A percentile compares a stretch with the other conserved stretches of the same genome.
Conservation (phyloP, 805 yeast species). For the Wickerhamomyces tratensis region DNA sequence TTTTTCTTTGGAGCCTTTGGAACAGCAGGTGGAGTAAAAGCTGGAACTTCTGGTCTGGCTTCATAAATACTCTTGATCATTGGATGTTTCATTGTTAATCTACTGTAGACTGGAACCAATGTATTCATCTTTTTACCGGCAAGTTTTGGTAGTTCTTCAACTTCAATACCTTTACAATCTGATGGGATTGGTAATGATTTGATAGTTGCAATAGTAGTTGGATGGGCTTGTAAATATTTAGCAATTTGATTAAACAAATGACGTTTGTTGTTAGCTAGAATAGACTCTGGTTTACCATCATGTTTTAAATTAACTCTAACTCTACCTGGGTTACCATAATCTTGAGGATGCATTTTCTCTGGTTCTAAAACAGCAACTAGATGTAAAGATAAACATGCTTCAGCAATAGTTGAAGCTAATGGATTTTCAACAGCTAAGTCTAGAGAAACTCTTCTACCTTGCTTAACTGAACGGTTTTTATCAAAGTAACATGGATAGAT, state of each 20-base stretch:
- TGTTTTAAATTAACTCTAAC: slow-evolving; percentile 65
- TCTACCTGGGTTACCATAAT: slow-evolving; percentile 96
- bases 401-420: slow-evolving; percentile 70
- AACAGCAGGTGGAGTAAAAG: slow-evolving; percentile 19
- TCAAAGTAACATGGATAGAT: slow-evolving; percentile 94
- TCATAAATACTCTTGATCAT: slow-evolving; percentile 64
- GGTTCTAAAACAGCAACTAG: slow-evolving; percentile 48
- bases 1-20: slow-evolving; percentile 40
- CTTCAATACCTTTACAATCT: slow-evolving; percentile 45
- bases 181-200: slow-evolving; percentile 58
- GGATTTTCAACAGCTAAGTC: slow-evolving; percentile 80
- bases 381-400: slow-evolving; percentile 42
- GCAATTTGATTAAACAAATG: slow-evolving; percentile 53
- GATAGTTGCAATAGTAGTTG: slow-evolving; percentile 58
- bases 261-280: slow-evolving; percentile 44
- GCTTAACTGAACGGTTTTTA: slow-evolving; percentile 54
- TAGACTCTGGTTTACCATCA: slow-evolving; percentile 30
- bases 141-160: slow-evolving; percentile 64
- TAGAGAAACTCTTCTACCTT: slow-evolving; percentile 75
- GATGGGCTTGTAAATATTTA: slow-evolving; percentile 51
- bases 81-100: slow-evolving; percentile 75
- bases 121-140: slow-evolving; percentile 79
- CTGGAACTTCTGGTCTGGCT: slow-evolving; percentile 35
- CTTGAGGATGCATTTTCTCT: slow-evolving; percentile 89
- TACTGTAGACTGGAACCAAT: slow-evolving; percentile 82